Base-by-base conservation (phyloP, 305 asterid species). In the Euphrasia arctica region DNA sequence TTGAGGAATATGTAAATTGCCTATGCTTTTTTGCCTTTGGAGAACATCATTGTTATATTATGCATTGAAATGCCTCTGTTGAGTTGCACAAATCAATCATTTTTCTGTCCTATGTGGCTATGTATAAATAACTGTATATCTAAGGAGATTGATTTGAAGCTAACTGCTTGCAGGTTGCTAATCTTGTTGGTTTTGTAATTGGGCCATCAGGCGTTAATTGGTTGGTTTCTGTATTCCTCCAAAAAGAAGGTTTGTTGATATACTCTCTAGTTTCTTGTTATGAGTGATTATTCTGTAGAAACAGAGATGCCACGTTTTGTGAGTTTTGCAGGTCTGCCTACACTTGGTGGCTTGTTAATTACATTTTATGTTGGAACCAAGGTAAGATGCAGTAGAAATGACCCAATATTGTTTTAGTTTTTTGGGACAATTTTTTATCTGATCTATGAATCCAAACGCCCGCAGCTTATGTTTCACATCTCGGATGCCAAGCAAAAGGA, bases 141-240 rank as follows among this genome's bases (percentile, higher is more conserved):
- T 15, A 54, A 55, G 60, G 54, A 28, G 50, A 15, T 54, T 57
- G 39, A 64, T 66, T 58, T 43, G 66, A 68, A 67, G 58, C 42
- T 59, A 14, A 72, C 58, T 70, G 55, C 59, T 68, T 70, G 73
- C 84, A 93, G 98, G 95, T 90, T 74, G 99, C 97, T 60, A 93
- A 93, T 75, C 96, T 93, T 65, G 95, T 90, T 15, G 98, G 97
- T 43, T 93, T 93, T 79, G 98, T 93, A 39, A 88, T 93, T 29
- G 99, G 99, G 28, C 97, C 99, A 61, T 90, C 98, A 10, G 97
- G 95, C 80, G 77, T 90, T 61, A 84, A 77, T 78, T 93, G 94
- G 99, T 76, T 93, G 81, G 76, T 81, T 72, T 84, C 96, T 28
- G 83, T 74, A 56, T 88, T 93, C 78, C 84, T 88, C 68, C 81